Conservation (phyloP, 768 basidiomycete genomes). For the Lactarius hengduanensis region DNA sequence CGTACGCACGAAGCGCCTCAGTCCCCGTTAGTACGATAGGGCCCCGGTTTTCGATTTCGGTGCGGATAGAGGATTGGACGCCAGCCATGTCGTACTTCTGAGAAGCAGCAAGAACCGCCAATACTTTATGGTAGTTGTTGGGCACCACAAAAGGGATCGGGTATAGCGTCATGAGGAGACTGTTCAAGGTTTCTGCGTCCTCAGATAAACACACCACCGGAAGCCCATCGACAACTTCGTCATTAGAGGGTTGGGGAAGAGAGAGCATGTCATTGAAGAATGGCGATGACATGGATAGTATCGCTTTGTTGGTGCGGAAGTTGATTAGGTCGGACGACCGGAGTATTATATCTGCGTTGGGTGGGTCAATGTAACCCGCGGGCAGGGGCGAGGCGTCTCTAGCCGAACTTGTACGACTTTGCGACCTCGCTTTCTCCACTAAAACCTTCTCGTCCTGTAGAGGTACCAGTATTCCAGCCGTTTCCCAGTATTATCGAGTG, state of each 20-base stretch:
- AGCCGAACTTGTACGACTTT: not conserved
- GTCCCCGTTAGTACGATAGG: constrained; percentile 1
- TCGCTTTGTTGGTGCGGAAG: constrained; percentile 34
- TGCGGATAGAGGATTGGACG: constrained; percentile 9
- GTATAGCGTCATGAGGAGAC: constrained; percentile 10
- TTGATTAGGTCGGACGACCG: constrained; percentile 33
- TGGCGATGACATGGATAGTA: constrained; percentile 35
- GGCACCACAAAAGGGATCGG: not conserved
- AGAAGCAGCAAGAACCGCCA: constrained; percentile 20
- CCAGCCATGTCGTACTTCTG: constrained; percentile 31
- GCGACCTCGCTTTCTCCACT: not conserved
- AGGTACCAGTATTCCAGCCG: not conserved
- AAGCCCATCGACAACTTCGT: constrained; percentile 12
- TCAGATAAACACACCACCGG: constrained; percentile 19
- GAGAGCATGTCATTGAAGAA: constrained; percentile 36
- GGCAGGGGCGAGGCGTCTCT: not conserved
- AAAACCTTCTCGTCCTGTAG: not conserved
- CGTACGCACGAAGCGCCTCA: constrained; percentile 10
- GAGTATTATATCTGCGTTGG: constrained; percentile 29
- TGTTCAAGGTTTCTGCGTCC: constrained; percentile 4
- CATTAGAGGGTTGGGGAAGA: constrained; percentile 23
- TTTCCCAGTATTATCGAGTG: not conserved
- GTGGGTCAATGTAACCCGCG: not conserved
- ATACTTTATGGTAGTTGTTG: not conserved
- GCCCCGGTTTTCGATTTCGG: not conserved